Conservation (phyloP, 2,329 filamentous ascomycete genomes). For the Sclerotinia subarctica region DNA sequence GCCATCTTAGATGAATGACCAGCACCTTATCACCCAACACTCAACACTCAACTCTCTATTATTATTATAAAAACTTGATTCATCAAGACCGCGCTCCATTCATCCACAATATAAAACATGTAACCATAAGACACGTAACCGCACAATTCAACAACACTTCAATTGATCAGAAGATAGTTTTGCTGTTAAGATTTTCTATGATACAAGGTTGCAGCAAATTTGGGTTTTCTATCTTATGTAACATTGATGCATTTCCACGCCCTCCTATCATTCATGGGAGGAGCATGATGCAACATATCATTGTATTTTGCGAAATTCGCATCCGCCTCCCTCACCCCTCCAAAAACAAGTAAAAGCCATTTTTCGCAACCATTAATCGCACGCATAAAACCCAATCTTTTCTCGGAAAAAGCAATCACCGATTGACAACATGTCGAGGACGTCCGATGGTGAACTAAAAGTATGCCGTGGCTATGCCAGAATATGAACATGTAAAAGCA, state of each 20-base stretch:
- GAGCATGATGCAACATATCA: constrained; percentile 1
- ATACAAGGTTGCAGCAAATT: constrained; percentile 19
- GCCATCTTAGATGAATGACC: neutral
- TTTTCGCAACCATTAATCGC: constrained; percentile 30
- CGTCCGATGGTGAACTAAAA: constrained; percentile 24
- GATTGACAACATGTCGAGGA: constrained; percentile 24
- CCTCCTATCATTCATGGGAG: constrained; percentile 9
- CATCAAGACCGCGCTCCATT: neutral
- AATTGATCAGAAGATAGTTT: neutral
- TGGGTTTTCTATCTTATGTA: constrained; percentile 15
- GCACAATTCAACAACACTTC: neutral
- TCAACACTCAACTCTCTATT: too few species aligned
- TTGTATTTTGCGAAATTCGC: neutral
- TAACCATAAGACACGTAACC: neutral
- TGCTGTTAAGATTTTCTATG: constrained; percentile 21
- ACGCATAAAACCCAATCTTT: constrained; percentile 25
- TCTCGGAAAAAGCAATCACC: constrained; percentile 27
- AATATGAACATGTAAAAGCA: constrained; percentile 34
- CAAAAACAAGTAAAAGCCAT: constrained; percentile 18
- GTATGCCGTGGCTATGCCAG: constrained; percentile 31
- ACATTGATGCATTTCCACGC: neutral
- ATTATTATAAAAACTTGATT: neutral
- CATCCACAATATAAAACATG: neutral
- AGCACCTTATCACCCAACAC: neutral
- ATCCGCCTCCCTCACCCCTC: neutral